A percentile compares a stretch with the other conserved stretches of the same genome.
Evolutionary conservation across 164 flowering plant genomes (phyloP).

Genomic region (Hamamelis virginiana): DNA sequence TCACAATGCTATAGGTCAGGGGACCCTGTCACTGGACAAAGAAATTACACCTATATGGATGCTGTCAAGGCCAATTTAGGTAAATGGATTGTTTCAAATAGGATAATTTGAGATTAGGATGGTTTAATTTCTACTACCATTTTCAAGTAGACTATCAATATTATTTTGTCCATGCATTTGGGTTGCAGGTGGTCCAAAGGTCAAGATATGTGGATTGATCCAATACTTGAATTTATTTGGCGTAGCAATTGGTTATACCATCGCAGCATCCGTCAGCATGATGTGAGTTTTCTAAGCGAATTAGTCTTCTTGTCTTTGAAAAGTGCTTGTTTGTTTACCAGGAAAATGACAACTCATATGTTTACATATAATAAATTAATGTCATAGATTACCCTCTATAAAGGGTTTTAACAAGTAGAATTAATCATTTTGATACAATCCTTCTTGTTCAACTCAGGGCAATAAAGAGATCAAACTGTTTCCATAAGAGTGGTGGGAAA

Average conservation of each 20-base stretch:
- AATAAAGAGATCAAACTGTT: conserved; percentile 69
- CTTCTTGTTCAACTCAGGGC: conserved; percentile 39
- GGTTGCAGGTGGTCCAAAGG: conserved; percentile 15
- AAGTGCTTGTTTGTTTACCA: no score
- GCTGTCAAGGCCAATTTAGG: conserved; percentile 61
- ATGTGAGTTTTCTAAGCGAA: background rate
- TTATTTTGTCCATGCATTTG: background rate
- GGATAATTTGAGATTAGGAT: background rate
- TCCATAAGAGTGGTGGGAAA: conserved; percentile 47
- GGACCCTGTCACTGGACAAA: conserved; percentile 45
- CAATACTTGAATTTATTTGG: no score
- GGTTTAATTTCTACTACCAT: background rate
- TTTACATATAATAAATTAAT: no score
- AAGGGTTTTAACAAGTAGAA: no score
- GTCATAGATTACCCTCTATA: no score
- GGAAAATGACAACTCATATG: no score
- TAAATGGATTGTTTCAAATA: conserved; percentile 6
- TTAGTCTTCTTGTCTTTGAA: no score
- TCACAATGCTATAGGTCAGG: conserved; percentile 55
- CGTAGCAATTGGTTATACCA: no score
- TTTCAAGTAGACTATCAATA: no score
- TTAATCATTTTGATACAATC: no score
- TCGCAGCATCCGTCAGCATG: no score
- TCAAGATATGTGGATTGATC: no score
- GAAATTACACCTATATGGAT: conserved; percentile 68